Evolutionary conservation across 257 asterid species (phyloP).

Genomic region (Petrea volubilis): DNA sequence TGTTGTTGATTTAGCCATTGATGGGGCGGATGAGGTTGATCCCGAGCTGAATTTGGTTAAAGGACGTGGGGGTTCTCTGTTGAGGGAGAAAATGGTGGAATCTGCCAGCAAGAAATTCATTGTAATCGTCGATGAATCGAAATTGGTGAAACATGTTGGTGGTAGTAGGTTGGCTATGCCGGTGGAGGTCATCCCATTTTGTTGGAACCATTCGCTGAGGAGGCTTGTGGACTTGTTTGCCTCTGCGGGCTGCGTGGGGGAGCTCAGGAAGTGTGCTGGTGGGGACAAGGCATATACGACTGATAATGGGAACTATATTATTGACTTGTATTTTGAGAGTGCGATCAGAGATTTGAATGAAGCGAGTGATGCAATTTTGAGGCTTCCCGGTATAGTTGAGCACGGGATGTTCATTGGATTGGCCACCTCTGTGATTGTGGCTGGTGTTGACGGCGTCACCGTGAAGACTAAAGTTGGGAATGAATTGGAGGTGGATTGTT

Average conservation of each 20-base stretch:
- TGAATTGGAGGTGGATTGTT: conserved; percentile 35
- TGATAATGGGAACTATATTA: conserved; percentile 59
- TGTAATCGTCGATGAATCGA: conserved; percentile 64
- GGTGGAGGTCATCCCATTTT: conserved; percentile 66
- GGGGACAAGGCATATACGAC: conserved; percentile 45
- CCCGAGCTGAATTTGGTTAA: conserved; percentile 60
- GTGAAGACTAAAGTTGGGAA: conserved; percentile 52
- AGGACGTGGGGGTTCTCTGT: conserved; percentile 62
- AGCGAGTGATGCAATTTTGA: conserved; percentile 64
- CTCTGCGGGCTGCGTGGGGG: conserved; percentile 53
- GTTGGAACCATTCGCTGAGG: conserved; percentile 57
- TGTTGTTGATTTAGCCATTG: conserved; percentile 61
- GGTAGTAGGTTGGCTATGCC: conserved; percentile 75
- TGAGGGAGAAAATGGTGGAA: conserved; percentile 68
- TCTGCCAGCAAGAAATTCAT: conserved; percentile 50
- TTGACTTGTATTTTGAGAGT: conserved; percentile 64
- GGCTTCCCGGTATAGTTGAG: conserved; percentile 71
- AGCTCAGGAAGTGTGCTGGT: conserved; percentile 36
- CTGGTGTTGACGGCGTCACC: conserved; percentile 54
- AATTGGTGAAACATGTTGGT: conserved; percentile 53
- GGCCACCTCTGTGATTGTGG: conserved; percentile 61
- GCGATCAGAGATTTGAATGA: conserved; percentile 57
- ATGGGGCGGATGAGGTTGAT: conserved; percentile 77
- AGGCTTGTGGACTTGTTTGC: conserved; percentile 50
- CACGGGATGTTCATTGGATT: conserved; percentile 66